Base-by-base conservation (phyloP, 2,329 filamentous ascomycete genomes). In the Diaporthe ilicicola region DNA sequence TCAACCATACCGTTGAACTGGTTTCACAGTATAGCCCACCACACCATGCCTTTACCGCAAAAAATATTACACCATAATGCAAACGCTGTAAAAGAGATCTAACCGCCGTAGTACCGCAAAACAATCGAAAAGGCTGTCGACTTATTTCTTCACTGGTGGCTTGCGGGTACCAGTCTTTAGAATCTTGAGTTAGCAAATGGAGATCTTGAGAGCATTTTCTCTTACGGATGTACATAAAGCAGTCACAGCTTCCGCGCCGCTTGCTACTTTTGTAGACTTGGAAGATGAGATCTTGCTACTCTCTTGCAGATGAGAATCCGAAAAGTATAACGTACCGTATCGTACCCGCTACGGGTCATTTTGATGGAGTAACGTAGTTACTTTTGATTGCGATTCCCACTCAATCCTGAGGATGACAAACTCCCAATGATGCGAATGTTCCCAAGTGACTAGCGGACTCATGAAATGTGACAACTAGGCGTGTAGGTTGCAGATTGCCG, bases 321-420 rank as follows among this genome's bases (percentile, higher is more conserved):
- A 48, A 48, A 17, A 13, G 39, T 37, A 27, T 50, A 19, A 50
- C 59, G 17, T 64, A 64, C 59, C 44, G 59, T 64, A n/a, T 64
- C 59, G n/a, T 64, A 64, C 59, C 59, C 59, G 59, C 59, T 64
- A n/a, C 59, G 59, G 42, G 44, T 64, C 59, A 64, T 64, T 44
- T 64, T 48, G 44, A 46, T 17, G 12, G 7, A 50, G 29, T 34
- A 37, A 37, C 5, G n/a, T 19, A 7, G 8, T 17, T 5, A 44
- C 37, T 37, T 10, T 7, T 24, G 34, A 6, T 4, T 19, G 13
- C 32, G 42, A 19, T 5, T 15, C 1, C 29, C 17, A 12, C 13
- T 6, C 13, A 12, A 50, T 37, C 19, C n/a, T n/a, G n/a, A n/a
- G 15, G 19, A 19, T 7, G 9, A 17, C 19, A 7, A 9, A 27